Percentiles rank a stretch among this genome's conserved stretches.
Evolutionary conservation across 2,329 filamentous ascomycete species (phyloP).

Genomic region (Colletotrichum ledebouriae): DNA sequence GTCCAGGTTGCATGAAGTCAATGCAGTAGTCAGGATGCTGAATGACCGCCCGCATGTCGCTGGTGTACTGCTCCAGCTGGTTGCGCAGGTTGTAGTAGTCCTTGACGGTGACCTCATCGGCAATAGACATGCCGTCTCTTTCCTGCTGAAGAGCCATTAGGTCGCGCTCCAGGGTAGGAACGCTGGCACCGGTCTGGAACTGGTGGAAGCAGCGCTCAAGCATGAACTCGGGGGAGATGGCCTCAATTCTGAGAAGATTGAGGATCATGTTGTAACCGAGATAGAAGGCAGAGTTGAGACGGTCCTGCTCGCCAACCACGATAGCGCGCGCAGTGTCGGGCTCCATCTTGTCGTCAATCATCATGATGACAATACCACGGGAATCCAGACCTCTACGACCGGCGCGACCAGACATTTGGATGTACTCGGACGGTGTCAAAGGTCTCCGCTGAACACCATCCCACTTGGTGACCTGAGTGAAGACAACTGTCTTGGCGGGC

Average conservation of each 20-base stretch:
- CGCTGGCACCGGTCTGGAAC: conserved; percentile 94
- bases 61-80: conserved; percentile 84
- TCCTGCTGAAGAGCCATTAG: conserved; percentile 83
- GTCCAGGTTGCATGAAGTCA: conserved; percentile 88
- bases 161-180: conserved; percentile 86
- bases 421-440: conserved; percentile 94
- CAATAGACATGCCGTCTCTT: conserved; percentile 79
- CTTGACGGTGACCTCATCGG: conserved; percentile 89
- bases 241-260: conserved; percentile 96
- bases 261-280: conserved; percentile 99
- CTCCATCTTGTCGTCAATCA: conserved; percentile 97
- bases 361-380: conserved; percentile 99
- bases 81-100: conserved; percentile 94
- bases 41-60: conserved; percentile 92
- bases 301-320: conserved; percentile 95
- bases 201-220: conserved; percentile 98
- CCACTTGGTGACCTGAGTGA: conserved; percentile 95
- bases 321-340: conserved; percentile 94
- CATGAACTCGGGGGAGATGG: conserved; percentile 99
- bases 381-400: conserved; percentile 97
- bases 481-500: conserved; percentile 99
- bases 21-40: conserved; percentile 90
- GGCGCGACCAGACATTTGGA: conserved; percentile 98
- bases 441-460: conserved; percentile 86
- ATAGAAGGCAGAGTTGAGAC: conserved; percentile 97